Evolutionary conservation across 768 basidiomycete species (phyloP), one percentile per base, ranked within the genome.

Genomic region (Lanmaoa pseudosensibilis): DNA sequence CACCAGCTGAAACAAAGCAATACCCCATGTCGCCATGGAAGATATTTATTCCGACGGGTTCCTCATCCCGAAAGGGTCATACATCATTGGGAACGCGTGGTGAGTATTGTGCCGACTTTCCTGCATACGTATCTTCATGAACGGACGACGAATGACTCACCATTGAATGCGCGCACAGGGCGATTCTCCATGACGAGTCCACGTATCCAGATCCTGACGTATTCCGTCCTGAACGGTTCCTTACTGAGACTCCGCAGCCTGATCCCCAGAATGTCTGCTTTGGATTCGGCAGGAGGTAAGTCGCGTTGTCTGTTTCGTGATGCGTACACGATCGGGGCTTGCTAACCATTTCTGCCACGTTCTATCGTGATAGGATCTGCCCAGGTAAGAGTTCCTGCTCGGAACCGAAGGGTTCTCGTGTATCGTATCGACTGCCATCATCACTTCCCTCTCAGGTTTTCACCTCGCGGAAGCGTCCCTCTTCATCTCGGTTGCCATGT

Each of bases 151-250:
- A 27, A 7, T 6, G 6, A 27, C 27, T 27, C 27, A 5, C 4
- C 7, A 27, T 27, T 27, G 27, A 27, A 27, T 10, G 6, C 13
- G 5, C 21, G 1, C n/a, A 36, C 51, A 84, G 85, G 83, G 71
- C 68, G n/a, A 79, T 86, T 67, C 69, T 82, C 1, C 79, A 80
- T 45, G 79, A 87, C 64, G 76, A 76, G 3, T 66, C 73, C 7
- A 68, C 46, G 5, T 76, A 77, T 53, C 64, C 68, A 9, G 65
- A 74, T 44, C 75, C 76, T 2, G 38, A 41, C 1, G 54, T 41
- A 2, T 76, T 76, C 54, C 61, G 57, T 3, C 75, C 76, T 7
- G 76, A 77, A 30, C 67, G 75, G 13, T 77, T 64, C 46, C 61
- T 73, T 0, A 64, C 67, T 0, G 46, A 60, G 0, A 54, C 25